phyloP scores from a whole-genome alignment of 169 alveolate genomes.

The Eimeria tenella region DNA sequence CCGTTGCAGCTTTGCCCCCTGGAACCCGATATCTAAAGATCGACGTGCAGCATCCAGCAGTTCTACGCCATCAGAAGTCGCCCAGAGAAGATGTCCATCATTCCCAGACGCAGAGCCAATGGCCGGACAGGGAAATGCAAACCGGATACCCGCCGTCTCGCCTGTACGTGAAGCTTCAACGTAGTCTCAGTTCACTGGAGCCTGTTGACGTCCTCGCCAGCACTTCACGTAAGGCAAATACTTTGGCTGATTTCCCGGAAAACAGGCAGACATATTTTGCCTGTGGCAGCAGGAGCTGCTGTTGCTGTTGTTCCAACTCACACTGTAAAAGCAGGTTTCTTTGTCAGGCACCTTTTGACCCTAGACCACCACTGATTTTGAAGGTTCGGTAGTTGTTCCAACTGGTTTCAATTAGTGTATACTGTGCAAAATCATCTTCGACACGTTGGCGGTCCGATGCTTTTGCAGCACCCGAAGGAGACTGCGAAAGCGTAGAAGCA shows the following conservation, averaged over 20 bases:
- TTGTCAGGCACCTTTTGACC: neutral
- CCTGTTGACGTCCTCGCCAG: conserved; percentile 52
- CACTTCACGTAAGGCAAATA: conserved; percentile 37
- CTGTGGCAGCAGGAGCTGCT: neutral
- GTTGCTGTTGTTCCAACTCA: neutral
- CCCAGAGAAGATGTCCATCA: neutral
- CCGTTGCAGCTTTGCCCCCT: conserved; percentile 63
- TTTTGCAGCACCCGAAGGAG: conserved; percentile 54
- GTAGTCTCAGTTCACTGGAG: conserved; percentile 57
- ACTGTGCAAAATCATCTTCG: too few relatives aligned
- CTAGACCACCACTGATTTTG: neutral
- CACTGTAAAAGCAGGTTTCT: neutral
- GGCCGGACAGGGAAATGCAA: neutral
- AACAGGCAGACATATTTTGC: too few relatives aligned
- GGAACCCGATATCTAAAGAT: conserved; percentile 67
- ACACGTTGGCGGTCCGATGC: neutral
- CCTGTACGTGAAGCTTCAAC: conserved; percentile 49
- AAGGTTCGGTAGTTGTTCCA: too few relatives aligned
- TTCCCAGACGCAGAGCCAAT: neutral
- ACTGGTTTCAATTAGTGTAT: too few relatives aligned
- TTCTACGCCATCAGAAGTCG: conserved; percentile 71
- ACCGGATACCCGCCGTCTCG: conserved; percentile 56
- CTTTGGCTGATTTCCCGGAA: too few relatives aligned
- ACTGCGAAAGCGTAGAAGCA: neutral
- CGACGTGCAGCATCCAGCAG: conserved; percentile 69